Percentiles rank a stretch among this genome's conserved stretches.
Conservation (phyloP, 495 filamentous ascomycete species). For the Xylaria venustula region DNA sequence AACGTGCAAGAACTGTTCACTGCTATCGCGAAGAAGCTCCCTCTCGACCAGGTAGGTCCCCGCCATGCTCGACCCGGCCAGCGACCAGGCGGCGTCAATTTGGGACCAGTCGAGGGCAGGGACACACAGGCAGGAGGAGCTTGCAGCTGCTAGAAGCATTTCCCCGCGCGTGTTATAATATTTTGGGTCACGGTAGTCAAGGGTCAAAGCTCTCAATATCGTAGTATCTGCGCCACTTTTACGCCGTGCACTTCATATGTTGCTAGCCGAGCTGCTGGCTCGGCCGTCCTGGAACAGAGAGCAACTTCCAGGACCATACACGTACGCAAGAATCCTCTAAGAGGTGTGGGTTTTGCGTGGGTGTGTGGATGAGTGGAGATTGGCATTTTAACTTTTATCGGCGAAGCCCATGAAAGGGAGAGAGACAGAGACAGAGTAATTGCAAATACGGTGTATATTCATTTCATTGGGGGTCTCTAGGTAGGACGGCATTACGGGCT, state of each 20-base stretch:
- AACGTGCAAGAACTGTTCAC: slow-evolving; percentile 96
- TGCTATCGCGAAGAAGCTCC: slow-evolving; percentile 95
- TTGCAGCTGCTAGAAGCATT: slow-evolving; percentile 66
- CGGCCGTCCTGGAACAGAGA: background rate
- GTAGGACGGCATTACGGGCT: slow-evolving; percentile 33
- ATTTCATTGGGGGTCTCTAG: slow-evolving; percentile 34
- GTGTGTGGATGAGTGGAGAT: slow-evolving; percentile 2
- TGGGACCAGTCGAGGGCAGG: slow-evolving; percentile 70
- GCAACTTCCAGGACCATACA: background rate
- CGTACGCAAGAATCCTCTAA: background rate
- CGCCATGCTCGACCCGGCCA: slow-evolving; percentile 74
- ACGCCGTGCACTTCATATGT: background rate
- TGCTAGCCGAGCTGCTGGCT: background rate
- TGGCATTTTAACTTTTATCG: too few relatives aligned
- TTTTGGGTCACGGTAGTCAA: background rate
- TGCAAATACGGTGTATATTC: slow-evolving; percentile 35
- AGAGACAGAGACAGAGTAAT: slow-evolving; percentile 17
- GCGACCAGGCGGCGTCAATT: slow-evolving; percentile 71
- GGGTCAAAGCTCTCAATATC: background rate
- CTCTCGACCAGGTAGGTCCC: slow-evolving; percentile 89
- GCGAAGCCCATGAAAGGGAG: background rate
- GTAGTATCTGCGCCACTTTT: background rate
- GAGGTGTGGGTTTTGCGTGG: background rate
- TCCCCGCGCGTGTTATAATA: background rate
- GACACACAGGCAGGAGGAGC: slow-evolving; percentile 70